Evolutionary conservation across 441 rosid species (phyloP), one percentile per base, ranked within the genome.

Genomic region (Erodium chrysanthum): DNA sequence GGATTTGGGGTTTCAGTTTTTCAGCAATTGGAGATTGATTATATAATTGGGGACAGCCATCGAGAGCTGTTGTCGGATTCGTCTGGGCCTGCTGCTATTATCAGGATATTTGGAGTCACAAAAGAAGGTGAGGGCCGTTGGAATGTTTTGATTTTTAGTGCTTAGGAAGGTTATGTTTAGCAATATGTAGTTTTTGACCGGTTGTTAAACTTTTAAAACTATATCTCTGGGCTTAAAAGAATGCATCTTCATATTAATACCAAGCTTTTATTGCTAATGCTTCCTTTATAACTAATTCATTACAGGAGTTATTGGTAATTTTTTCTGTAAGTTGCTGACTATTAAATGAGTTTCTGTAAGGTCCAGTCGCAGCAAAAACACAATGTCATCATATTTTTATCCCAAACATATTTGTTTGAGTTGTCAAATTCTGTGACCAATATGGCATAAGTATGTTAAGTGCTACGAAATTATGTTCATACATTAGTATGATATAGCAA

Each of bases 1-100:
- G 3, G 7, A 17, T 44, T 33, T 7, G 0, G 42, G 20, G 7
- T 48, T 40, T 64, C 74, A 91, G 97, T 76, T 68, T 94, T 87
- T 77, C 99, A 94, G 87, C 96, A 91, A 70, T 73, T 94, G 85
- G 97, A 91, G 90, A 91, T 94, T 72, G 99, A 91, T 80, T 89
- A 87, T 69, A 82, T 89, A 7, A 81, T 91, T 50, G 82, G 84
- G 67, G 94, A 91, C 73, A 75, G 79, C 68, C 81, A 82, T 27
- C 83, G 71, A 64, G 82, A 83, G 52, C 76, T 89, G 40, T 66
- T 88, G 78, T 89, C 89, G 42, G 75, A 79, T 74, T 83, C 88
- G 60, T 82, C 84, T 10, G 96, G 97, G n/a, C 84, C 86, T 50
- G 94, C 96, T 9, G 91, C 97, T 0, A 79, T 89, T 69, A 82